Base-by-base conservation (phyloP, 345 rosid genomes). In the Aegle marmelos region DNA sequence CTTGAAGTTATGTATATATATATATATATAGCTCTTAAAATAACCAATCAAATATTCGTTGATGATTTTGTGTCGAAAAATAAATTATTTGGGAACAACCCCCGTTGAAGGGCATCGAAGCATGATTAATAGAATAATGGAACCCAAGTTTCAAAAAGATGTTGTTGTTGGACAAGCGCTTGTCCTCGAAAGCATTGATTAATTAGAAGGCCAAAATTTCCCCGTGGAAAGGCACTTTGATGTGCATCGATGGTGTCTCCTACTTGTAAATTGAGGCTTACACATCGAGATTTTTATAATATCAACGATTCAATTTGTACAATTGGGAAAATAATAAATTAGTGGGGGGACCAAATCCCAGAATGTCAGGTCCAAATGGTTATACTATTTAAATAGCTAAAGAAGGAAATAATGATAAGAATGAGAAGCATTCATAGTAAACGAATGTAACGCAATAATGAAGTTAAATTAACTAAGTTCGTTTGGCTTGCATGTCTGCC, bases 401-500 rank as follows among this genome's bases (percentile, higher is more conserved):
- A 7, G n/a, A 70, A 37, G 3, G 25, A 14, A 17, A 73, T 14
- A 16, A 30, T 25, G 54, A 73, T 36, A 24, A 73, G 54, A 63
- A 73, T 22, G 7, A 28, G 56, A 73, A 64, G 37, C 63, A 31
- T 60, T 37, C 24, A 21, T 8, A n/a, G 4, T 61, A 62, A 37
- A 17, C 37, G 9, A 7, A 36, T 34, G 2, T 0, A 1, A 63
- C 37, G 3, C 1, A 67, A 22, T 9, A 22, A 22, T 9, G 11
- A 36, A 67, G 28, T 22, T n/a, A 66, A 53, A 13, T 50, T 30
- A 31, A 19, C 8, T 31, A 71, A 71, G 21, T 30, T 54, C 19
- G 21, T 30, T 54, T 30, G 14, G 62, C 25, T 48, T 57, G 74
- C 75, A 70, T 75, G 79, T 53, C 37, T 71, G 86, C 83, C 84